These are phyloP conservation scores for Dimargaris xerosporica DNA, from an alignment of 192 early-diverging fungal species.

Conservation along the genomic window DNA sequence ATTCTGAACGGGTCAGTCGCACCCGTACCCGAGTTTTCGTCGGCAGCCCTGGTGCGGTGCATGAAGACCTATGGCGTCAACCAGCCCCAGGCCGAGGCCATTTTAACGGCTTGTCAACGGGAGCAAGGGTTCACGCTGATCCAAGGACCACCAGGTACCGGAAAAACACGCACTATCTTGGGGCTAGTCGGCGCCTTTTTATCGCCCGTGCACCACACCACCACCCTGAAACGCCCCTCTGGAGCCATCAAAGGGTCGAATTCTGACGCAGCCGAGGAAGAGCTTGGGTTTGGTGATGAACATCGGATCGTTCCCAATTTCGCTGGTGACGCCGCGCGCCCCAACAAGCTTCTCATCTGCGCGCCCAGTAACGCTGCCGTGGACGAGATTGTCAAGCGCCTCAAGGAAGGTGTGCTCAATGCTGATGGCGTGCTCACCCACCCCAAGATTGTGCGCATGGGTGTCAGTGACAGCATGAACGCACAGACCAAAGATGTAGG, in stretches of 20 bases:
- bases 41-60: constrained; percentile 23
- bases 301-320: neutral
- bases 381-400: constrained; percentile 83
- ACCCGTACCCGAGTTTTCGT: constrained; percentile 16
- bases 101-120: constrained; percentile 43
- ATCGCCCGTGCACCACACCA: neutral
- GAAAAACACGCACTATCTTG: constrained; percentile 86
- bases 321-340: neutral
- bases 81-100: constrained; percentile 77
- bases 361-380: constrained; percentile 95
- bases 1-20: constrained; percentile 41
- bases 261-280: neutral
- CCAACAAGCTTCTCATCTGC: constrained; percentile 63
- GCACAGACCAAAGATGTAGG: constrained; percentile 52
- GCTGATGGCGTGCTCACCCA: constrained; percentile 35
- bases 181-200: constrained; percentile 60
- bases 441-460: constrained; percentile 72
- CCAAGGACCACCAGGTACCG: constrained; percentile 59
- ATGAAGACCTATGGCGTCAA: constrained; percentile 67
- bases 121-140: constrained; percentile 72
- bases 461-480: constrained; percentile 56
- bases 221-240: neutral
- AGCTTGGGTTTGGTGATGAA: neutral
- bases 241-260: neutral
- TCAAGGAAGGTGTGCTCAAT: constrained; percentile 58